These are phyloP conservation scores for Penicillium bialowiezense DNA, from an alignment of 495 filamentous ascomycete species.

Conservation along the genomic window DNA sequence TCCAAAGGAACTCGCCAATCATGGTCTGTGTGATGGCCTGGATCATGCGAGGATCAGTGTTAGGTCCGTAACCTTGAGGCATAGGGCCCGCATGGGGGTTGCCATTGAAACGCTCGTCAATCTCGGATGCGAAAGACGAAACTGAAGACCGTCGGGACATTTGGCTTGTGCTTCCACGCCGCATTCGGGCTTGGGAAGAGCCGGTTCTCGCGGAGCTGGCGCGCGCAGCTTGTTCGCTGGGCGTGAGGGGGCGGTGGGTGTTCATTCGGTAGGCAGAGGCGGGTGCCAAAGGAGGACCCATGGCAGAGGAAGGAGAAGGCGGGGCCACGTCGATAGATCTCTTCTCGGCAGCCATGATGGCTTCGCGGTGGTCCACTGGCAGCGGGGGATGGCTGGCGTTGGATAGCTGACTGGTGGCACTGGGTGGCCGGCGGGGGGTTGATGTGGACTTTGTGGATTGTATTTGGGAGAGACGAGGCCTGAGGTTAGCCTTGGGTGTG, in stretches of 20 bases:
- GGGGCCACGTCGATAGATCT: constrained; percentile 47
- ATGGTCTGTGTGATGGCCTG: constrained; percentile 99
- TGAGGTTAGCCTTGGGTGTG: constrained; percentile 32
- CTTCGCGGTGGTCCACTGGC: constrained; percentile 76
- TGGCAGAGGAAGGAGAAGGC: constrained; percentile 48
- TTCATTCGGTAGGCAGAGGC: constrained; percentile 69
- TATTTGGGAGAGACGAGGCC: constrained; percentile 31
- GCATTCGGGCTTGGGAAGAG: constrained; percentile 38
- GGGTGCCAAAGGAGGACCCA: constrained; percentile 84
- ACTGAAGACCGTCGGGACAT: constrained; percentile 77
- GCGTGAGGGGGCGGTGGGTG: constrained; percentile 67
- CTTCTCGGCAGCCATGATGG: constrained; percentile 74
- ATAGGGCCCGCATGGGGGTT: constrained; percentile 55
- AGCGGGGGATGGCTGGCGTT: constrained; percentile 64
- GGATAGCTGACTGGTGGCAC: constrained; percentile 60
- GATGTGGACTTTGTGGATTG: constrained; percentile 32
- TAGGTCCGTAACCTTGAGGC: constrained; percentile 50
- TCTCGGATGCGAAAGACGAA: constrained; percentile 91
- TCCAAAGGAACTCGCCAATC: constrained; percentile 99
- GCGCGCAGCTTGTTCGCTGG: constrained; percentile 46
- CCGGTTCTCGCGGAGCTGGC: constrained; percentile 55
- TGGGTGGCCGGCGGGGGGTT: constrained; percentile 59
- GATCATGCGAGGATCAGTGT: constrained; percentile 95
- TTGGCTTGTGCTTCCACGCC: constrained; percentile 49
- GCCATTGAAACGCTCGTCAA: constrained; percentile 87